Base-by-base conservation (phyloP, 1,284 basidiomycete genomes). In the Malassezia arunalokei region DNA sequence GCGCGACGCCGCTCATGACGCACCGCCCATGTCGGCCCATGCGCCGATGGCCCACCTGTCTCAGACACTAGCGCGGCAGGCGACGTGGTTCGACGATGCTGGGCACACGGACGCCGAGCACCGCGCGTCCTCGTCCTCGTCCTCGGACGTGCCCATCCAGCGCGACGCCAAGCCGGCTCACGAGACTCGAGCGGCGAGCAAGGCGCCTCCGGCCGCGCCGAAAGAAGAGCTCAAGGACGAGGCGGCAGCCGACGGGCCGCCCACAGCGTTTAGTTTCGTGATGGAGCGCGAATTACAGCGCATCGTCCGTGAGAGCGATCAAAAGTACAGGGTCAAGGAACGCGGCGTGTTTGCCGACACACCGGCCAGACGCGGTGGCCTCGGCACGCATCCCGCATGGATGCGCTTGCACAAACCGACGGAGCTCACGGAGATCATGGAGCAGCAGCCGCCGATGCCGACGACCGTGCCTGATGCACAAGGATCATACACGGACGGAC, bases 311-410 rank as follows among this genome's bases (percentile, higher is more conserved):
- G 49, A 52, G 28, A 52, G 40, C 17, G 52, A 77, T 73, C 74
- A 78, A 60, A 78, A 76, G 55, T 83, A 84, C 73, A 56, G 60
- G 5, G 59, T 70, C 54, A 64, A 58, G 17, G 65, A 73, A 31
- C 64, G 66, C 15, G 69, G 67, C 29, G 57, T 53, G 8, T 70
- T 63, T 54, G 86, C 87, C 71, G 77, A 81, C 65, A 76, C 77
- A 43, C 76, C 77, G 29, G 83, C 84, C 11, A 29, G 9, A 11
- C 29, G 32, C 1, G 33, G 29, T 14, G 43, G 31, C 30, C 24
- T 87, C 14, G 77, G 89, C 27, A 83, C 88, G 64, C 76, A 77
- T 33, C 85, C 86, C 6, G 84, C 81, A 66, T 96, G 92, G 91
- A 81, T 83, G 65, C 79, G 83, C 29, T 82, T 95, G 39, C 80